These are phyloP conservation scores for Cylindricascospora bacillispora DNA, from an alignment of 1,139 yeast genomes.

Conservation along the genomic window DNA sequence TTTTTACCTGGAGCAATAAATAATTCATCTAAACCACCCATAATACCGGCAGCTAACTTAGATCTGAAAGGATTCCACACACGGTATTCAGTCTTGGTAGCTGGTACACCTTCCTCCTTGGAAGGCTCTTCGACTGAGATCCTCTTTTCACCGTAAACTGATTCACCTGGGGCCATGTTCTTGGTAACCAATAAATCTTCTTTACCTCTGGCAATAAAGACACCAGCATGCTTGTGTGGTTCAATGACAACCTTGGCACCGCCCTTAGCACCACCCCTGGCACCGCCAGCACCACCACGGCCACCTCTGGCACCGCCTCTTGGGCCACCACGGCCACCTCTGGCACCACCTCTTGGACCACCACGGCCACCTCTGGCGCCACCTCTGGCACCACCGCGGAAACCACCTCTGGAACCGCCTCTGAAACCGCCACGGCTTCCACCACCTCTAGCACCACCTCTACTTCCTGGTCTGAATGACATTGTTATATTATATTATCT, in stretches of 20 bases:
- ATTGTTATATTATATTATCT: conserved; percentile 23
- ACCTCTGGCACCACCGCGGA: conserved; percentile 42
- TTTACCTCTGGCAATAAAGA: conserved; percentile 98
- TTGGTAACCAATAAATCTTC: conserved; percentile 96
- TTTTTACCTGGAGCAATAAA: conserved; percentile 97
- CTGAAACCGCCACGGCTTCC: conserved; percentile 23
- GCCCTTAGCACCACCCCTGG: conserved; percentile 63
- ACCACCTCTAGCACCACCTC: conserved; percentile 20
- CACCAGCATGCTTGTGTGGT: conserved; percentile 98
- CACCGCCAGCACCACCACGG: conserved; percentile 44
- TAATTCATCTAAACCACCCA: conserved; percentile 98
- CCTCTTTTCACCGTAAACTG: conserved; percentile 97
- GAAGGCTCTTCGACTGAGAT: conserved; percentile 86
- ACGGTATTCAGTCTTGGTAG: conserved; percentile 95
- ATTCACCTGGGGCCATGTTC: conserved; percentile 96
- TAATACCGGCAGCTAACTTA: conserved; percentile 98
- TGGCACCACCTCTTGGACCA: conserved; percentile 36
- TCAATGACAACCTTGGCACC: conserved; percentile 97
- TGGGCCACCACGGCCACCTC: conserved; percentile 57
- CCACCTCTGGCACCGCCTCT: conserved; percentile 59
- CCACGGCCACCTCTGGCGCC: conserved; percentile 44
- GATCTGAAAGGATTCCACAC: conserved; percentile 99
- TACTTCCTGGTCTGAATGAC: conserved; percentile 46
- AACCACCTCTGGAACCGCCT: conserved; percentile 36
- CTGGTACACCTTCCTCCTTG: conserved; percentile 72